Evolutionary conservation across 129 eudicot species (phyloP).

Genomic region (Helichrysum umbraculigerum): DNA sequence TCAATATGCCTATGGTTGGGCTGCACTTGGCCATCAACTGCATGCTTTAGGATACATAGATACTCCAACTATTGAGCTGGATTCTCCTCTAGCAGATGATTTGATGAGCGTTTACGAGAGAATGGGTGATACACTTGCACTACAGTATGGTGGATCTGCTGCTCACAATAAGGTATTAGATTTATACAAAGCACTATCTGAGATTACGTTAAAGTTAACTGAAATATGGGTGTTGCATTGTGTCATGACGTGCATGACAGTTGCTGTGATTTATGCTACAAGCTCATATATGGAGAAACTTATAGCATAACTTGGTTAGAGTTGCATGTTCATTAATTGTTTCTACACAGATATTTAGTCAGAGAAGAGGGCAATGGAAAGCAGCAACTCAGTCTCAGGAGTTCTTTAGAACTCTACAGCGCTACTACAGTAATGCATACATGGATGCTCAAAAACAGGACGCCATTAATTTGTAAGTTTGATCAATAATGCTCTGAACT

Average conservation of each 20-base stretch:
- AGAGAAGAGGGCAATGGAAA: slow-evolving; percentile 96
- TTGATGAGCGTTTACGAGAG: slow-evolving; percentile 82
- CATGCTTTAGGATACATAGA: slow-evolving; percentile 70
- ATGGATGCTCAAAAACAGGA: slow-evolving; percentile 98
- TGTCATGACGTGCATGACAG: background rate
- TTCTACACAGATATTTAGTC: slow-evolving; percentile 74
- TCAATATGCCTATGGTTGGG: slow-evolving; percentile 93
- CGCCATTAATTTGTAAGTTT: slow-evolving; percentile 87
- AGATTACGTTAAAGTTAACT: background rate
- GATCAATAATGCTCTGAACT: background rate
- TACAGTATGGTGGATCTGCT: slow-evolving; percentile 97
- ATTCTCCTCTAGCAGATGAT: slow-evolving; percentile 69
- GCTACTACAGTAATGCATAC: slow-evolving; percentile 93
- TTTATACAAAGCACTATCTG: background rate
- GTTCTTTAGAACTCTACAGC: slow-evolving; percentile 83
- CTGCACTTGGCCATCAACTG: slow-evolving; percentile 90
- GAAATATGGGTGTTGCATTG: slow-evolving; percentile 2
- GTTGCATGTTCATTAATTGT: background rate
- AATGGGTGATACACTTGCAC: slow-evolving; percentile 97
- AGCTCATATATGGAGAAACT: slow-evolving; percentile 2
- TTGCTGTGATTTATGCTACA: slow-evolving; percentile 9
- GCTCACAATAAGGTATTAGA: slow-evolving; percentile 92
- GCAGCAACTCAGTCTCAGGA: slow-evolving; percentile 96
- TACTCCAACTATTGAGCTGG: slow-evolving; percentile 51
- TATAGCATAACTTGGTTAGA: background rate